Conservation (phyloP, 2,329 filamentous ascomycete genomes). For the Aspergillus phoenicis region DNA sequence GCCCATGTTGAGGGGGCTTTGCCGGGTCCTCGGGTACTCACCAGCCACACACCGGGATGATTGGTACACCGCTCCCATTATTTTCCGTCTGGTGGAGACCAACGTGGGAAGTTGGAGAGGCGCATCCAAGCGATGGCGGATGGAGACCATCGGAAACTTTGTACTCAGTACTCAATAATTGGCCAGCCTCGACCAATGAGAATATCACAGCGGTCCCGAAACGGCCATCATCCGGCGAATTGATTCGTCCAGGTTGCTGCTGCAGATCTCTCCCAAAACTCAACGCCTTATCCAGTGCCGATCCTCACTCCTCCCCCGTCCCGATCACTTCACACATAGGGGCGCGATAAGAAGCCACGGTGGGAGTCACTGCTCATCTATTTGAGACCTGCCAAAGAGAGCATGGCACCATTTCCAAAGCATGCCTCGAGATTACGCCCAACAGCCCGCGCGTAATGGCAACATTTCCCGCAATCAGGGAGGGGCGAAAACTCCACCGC, state of each 20-base stretch:
- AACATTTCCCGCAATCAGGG: neutral
- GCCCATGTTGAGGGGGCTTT: neutral
- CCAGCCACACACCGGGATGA: neutral
- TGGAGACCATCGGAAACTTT: neutral
- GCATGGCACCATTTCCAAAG: neutral
- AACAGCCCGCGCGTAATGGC: neutral
- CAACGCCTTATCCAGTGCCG: neutral
- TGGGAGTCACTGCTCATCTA: neutral
- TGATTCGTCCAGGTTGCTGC: neutral
- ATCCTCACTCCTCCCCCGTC: neutral
- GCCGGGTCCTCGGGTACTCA: neutral
- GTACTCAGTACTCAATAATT: neutral
- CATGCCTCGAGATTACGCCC: neutral
- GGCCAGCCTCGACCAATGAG: neutral
- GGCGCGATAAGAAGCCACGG: neutral
- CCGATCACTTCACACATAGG: neutral
- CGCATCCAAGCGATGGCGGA: neutral
- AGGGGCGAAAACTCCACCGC: neutral
- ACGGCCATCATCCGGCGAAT: neutral
- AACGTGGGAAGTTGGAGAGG: neutral
- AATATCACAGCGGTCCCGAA: neutral
- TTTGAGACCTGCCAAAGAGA: neutral
- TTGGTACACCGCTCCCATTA: neutral
- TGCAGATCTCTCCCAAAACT: neutral
- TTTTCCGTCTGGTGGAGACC: neutral